Evolutionary conservation across 75 land plant genomes (phyloP), one percentile per base, ranked within the genome.

Genomic region (Selaginella tamariscina): DNA sequence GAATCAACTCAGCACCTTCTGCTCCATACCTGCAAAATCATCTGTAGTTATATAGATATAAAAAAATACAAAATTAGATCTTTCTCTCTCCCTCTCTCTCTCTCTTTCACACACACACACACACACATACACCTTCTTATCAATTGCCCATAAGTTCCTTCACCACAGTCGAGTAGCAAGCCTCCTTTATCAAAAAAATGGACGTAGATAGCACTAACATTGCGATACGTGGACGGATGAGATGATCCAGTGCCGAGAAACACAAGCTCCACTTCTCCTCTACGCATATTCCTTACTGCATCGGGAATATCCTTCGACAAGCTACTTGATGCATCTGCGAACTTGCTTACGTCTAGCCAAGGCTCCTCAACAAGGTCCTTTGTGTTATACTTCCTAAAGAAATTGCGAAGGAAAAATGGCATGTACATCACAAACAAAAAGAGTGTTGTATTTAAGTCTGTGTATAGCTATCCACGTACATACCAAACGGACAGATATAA

Each of bases 211-310:
- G 96, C 83, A 75, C 85, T 95, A 39, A 95, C 99, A 79, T 95
- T 95, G 24, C 99, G 82, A 64, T 95, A 95, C 66, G 89, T 94
- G 21, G 98, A 94, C 15, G 99, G 99, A 70, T 95, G 99, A 11
- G 91, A 85, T 55, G 99, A 95, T 54, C 99, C 96, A 39, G 99
- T 95, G 2, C 99, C 99, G 0, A 95, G 76, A 78, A 95, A 82
- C 32, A 87, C 84, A 28, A 95, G 82, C 70, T 95, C 99, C 88
- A 95, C 73, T 55, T 90, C 96, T 68, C 87, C 87, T 68, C 91
- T 39, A 24, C 73, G 68, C 72, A 82, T 79, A 59, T 80, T 78
- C 22, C 87, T 39, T 15, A 95, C 57, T 73, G 84, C 87, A 54
- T 44, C 65, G n/a, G 96, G 99, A 44, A 64, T 18, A 29, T 39